phyloP scores from a whole-genome alignment of 202 grass and related monocot species.

The Dendrocalamus latiflorus region DNA sequence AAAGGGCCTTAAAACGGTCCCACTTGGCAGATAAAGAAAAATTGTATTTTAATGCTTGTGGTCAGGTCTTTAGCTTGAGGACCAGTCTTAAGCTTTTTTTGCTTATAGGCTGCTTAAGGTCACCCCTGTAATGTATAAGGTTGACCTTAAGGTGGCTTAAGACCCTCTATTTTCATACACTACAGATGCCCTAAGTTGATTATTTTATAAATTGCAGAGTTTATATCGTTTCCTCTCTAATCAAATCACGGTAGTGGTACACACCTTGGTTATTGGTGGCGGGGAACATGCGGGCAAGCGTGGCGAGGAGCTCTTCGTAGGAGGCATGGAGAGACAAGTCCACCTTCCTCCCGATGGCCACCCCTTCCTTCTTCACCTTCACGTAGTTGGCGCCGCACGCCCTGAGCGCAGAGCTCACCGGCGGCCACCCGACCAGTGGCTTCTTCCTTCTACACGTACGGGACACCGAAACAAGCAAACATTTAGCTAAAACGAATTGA shows the following conservation, averaged over 20 bases:
- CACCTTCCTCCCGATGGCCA: slow-evolving; percentile 84
- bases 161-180: too few relatives aligned
- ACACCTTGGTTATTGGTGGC: slow-evolving; percentile 24
- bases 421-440: slow-evolving; percentile 79
- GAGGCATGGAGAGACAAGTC: slow-evolving; percentile 59
- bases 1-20: too few relatives aligned
- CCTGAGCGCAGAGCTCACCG: slow-evolving; percentile 53
- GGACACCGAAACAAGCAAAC: neutral
- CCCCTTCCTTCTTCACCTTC: slow-evolving; percentile 90
- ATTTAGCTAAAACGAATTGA: neutral
- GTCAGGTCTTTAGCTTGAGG: too few relatives aligned
- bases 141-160: too few relatives aligned
- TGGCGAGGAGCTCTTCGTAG: slow-evolving; percentile 61
- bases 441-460: slow-evolving; percentile 13
- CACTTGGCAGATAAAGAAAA: too few relatives aligned
- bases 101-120: too few relatives aligned
- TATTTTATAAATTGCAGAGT: neutral
- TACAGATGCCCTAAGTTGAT: too few relatives aligned
- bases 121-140: too few relatives aligned
- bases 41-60: too few relatives aligned
- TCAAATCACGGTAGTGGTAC: neutral
- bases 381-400: slow-evolving; percentile 53
- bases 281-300: slow-evolving; percentile 73
- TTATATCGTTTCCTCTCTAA: neutral
- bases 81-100: too few relatives aligned